Conservation (phyloP, 176 grass and related monocot genomes). For the Eremochloa ophiuroides region DNA sequence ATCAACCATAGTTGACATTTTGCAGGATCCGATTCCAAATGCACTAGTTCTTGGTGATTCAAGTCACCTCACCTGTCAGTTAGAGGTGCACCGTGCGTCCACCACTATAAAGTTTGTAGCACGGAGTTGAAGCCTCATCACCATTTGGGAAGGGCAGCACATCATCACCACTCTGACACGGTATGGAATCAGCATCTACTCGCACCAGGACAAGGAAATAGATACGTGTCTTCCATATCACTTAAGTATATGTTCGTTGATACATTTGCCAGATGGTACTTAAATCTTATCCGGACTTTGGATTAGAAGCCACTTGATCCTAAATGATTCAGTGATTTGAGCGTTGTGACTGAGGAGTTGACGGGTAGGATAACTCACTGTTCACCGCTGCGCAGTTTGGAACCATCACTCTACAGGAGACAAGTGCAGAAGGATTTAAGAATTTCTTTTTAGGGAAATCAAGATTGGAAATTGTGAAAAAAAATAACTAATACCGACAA, state of each 20-base stretch:
- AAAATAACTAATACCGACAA: background rate
- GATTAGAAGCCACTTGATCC: background rate
- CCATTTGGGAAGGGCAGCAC: background rate
- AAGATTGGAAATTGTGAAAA: background rate
- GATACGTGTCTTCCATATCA: background rate
- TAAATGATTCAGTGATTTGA: constrained; percentile 35
- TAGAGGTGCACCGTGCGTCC: background rate
- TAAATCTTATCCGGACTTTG: background rate
- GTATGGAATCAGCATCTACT: background rate
- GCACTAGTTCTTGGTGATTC: background rate
- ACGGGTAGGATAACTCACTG: constrained; percentile 40
- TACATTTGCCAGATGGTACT: background rate
- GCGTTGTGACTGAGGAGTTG: constrained; percentile 47
- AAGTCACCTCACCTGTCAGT: background rate
- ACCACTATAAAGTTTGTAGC: background rate
- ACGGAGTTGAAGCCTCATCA: background rate
- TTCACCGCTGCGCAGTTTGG: constrained; percentile 42
- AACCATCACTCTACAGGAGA: constrained; percentile 44
- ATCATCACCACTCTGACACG: background rate
- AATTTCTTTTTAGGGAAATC: background rate
- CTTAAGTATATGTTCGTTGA: background rate
- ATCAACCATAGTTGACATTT: background rate
- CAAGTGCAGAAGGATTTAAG: constrained; percentile 8
- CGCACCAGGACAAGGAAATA: background rate
- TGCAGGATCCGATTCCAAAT: background rate